Conservation (phyloP, 2,329 filamentous ascomycete species). For the Thyridium curvatum region DNA sequence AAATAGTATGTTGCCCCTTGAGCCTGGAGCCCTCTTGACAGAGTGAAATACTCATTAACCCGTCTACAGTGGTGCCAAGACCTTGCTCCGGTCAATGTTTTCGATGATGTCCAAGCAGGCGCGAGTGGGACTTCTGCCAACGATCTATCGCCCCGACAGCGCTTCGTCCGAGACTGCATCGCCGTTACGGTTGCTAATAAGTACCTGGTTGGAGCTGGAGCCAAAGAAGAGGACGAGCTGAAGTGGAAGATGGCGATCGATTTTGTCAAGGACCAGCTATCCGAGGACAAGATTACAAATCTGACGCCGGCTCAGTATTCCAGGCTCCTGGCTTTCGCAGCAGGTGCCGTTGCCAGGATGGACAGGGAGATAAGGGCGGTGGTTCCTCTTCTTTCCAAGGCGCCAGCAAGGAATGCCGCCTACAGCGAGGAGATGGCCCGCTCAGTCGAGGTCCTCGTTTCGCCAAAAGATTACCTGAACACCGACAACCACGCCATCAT, state of each 20-base stretch:
- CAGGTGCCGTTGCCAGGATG: slow-evolving; percentile 22
- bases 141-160: too few species aligned
- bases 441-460: slow-evolving; percentile 34
- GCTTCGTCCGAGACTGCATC: slow-evolving; percentile 10
- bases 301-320: slow-evolving; percentile 10
- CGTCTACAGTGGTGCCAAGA: slow-evolving; percentile 12
- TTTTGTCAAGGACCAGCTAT: neutral
- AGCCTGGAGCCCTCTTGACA: too few species aligned
- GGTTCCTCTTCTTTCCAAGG: slow-evolving; percentile 20
- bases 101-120: slow-evolving; percentile 5
- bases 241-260: slow-evolving; percentile 8
- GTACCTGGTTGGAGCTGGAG: slow-evolving; percentile 15
- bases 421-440: slow-evolving; percentile 33
- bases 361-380: slow-evolving; percentile 25
- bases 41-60: slow-evolving; percentile 4
- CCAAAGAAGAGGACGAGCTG: slow-evolving; percentile 14
- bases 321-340: slow-evolving; percentile 17
- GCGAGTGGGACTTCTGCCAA: too few species aligned
- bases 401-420: slow-evolving; percentile 17
- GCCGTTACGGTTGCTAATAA: slow-evolving; percentile 14
- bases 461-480: slow-evolving; percentile 28
- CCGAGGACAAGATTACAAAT: neutral
- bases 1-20: slow-evolving; percentile 15
- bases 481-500: slow-evolving; percentile 35
- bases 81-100: slow-evolving; percentile 4